These are phyloP conservation scores for Candida patagonica DNA, from an alignment of 805 yeast species.

Conservation along the genomic window DNA sequence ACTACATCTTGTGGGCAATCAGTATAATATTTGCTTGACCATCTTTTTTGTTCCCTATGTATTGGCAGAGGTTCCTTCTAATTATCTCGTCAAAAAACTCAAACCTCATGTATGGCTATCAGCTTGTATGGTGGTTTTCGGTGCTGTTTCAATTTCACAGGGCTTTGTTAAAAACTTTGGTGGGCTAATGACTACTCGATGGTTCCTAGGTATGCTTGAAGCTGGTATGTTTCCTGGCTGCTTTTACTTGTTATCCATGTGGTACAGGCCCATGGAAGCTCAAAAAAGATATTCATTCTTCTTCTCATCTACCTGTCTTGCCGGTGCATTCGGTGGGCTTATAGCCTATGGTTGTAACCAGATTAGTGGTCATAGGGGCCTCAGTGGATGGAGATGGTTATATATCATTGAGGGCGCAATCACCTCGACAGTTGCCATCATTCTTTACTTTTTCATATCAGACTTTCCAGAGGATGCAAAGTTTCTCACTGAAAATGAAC, in stretches of 20 bases:
- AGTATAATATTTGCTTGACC: conserved; percentile 56
- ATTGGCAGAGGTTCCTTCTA: conserved; percentile 53
- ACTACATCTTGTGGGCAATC: conserved; percentile 44
- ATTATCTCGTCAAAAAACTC: conserved; percentile 47
- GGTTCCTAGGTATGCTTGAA: conserved; percentile 59
- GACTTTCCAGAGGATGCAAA: conserved; percentile 67
- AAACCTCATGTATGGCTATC: conserved; percentile 60
- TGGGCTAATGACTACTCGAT: conserved; percentile 51
- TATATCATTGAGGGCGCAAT: conserved; percentile 43
- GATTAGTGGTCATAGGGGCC: conserved; percentile 37
- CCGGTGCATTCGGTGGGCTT: conserved; percentile 74
- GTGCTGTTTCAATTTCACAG: conserved; percentile 54
- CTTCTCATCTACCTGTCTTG: conserved; percentile 61
- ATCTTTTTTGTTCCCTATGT: conserved; percentile 67
- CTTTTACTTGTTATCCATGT: conserved; percentile 58
- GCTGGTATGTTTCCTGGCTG: conserved; percentile 69
- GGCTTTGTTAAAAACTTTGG: conserved; percentile 55
- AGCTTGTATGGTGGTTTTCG: conserved; percentile 51
- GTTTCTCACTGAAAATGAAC: conserved; percentile 44
- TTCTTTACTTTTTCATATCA: conserved; percentile 42
- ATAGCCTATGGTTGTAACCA: conserved; percentile 56
- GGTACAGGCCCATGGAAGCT: conserved; percentile 55
- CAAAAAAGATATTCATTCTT: conserved; percentile 62
- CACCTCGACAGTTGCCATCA: conserved; percentile 28
- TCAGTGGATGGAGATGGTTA: conserved; percentile 47